Evolutionary conservation across 768 basidiomycete species (phyloP), one percentile per base, ranked within the genome.

Genomic region (Lenzites betulinus): DNA sequence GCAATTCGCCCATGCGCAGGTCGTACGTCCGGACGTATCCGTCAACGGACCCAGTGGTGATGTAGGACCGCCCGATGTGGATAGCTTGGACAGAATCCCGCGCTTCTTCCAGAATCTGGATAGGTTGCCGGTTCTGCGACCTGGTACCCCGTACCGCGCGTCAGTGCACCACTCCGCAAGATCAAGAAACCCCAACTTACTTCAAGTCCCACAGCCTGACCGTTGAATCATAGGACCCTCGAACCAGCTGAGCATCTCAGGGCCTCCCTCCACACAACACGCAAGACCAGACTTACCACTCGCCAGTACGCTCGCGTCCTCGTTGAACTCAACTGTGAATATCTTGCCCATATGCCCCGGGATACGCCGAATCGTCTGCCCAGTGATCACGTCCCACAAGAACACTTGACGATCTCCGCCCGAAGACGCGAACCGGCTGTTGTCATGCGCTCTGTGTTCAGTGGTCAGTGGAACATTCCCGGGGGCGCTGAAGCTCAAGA

Each of bases 351-450:
- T 84, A 73, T 99, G 97, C 0, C 94, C 97, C 18, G 90, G 76
- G 61, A 97, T 80, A 56, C 95, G 81, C 41, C 94, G 81, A 42
- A 88, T 87, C 1, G 95, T 93, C 46, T 85, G 82, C 13, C 93
- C 96, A 33, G 90, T 85, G 18, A 89, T 84, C 11, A 99, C 97
- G 70, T 99, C 97, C 96, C 96, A 98, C 23, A 97, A 74, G 66
- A 97, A 97, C 1, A 97, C 87, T 51, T 88, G 87, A 63, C 93
- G 86, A 74, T 99, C 96, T 7, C 96, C 96, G 33, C 96, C 96
- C 23, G 89, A 92, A 3, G 93, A 95, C 15, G 89, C 95, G 67
- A 99, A 95, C 68, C 90, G 89, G 28, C 90, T 87, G 76, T 99
- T 99, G 75, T 99, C 96, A 65, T 93, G 88, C 43, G 93, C 84